Conservation (phyloP, 495 filamentous ascomycete species). For the Delitschia confertaspora region DNA sequence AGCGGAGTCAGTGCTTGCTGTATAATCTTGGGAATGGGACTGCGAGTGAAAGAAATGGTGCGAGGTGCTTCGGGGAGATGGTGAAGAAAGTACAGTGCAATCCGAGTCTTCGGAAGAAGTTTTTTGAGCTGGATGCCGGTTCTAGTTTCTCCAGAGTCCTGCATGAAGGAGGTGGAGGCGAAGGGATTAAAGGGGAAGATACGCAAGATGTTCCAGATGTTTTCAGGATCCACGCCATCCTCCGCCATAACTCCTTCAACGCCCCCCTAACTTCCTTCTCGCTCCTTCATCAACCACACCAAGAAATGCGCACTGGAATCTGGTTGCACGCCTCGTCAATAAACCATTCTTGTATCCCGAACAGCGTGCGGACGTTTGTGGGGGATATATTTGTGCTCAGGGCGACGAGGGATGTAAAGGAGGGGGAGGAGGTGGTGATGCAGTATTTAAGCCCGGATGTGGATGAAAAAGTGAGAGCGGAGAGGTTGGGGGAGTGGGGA, state of each 20-base stretch:
- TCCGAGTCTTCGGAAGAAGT: conserved; percentile 36
- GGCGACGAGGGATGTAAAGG: conserved; percentile 39
- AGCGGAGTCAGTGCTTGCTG: conserved; percentile 26
- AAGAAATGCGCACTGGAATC: conserved; percentile 38
- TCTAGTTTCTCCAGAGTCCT: too few relatives aligned
- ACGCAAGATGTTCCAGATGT: conserved; percentile 5
- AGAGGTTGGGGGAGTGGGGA: conserved; percentile 11
- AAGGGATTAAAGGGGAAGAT: conserved; percentile 11
- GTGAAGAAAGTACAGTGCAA: conserved; percentile 44
- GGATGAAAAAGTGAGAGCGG: conserved; percentile 11
- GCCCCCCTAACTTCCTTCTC: conserved; percentile 15
- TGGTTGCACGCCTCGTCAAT: conserved; percentile 48
- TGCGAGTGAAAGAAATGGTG: conserved; percentile 25
- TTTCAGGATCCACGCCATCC: conserved; percentile 17
- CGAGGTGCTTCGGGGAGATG: conserved; percentile 35
- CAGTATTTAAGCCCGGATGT: conserved; percentile 15
- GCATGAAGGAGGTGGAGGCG: too few relatives aligned
- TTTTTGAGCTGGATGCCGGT: conserved; percentile 43
- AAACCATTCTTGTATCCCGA: conserved; percentile 48
- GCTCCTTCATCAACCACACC: conserved; percentile 10
- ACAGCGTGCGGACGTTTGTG: conserved; percentile 43
- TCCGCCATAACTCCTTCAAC: conserved; percentile 10
- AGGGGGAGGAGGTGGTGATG: conserved; percentile 43
- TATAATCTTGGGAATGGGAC: conserved; percentile 18
- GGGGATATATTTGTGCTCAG: conserved; percentile 53